Evolutionary conservation across 208 protist genomes (phyloP), one percentile per base, ranked within the genome.

Genomic region (Leishmania arabica): DNA sequence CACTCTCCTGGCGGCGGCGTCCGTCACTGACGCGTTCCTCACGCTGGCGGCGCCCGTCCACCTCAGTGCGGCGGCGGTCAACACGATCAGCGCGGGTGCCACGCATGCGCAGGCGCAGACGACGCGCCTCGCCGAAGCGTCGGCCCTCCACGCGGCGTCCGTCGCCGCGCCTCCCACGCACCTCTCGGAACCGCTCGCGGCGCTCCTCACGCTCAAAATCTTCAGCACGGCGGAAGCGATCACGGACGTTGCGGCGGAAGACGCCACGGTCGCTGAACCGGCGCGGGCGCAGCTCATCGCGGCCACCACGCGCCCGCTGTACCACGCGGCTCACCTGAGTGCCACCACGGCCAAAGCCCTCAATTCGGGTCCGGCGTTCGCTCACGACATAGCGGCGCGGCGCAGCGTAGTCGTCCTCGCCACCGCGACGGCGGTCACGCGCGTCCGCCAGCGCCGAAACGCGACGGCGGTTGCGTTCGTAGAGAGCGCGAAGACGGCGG

Each of bases 341-440:
- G 27, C 91, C 93, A 49, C 93, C 93, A 34, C 90, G 89, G 60
- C 95, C 95, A 71, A 97, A 97, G 86, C 95, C 95, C 84, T 95
- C 92, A 0, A 90, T 64, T 19, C 88, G 95, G 51, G 91, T 93
- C 47, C 84, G 86, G 78, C 87, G 87, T 81, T 92, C 95, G 49
- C 89, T 96, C 72, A 97, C 92, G 19, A 96, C 74, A 74, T 89
- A 97, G 72, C 89, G 91, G 60, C 95, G 93, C 11, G 95, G 95
- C 5, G 92, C 95, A 51, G 70, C 62, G 49, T 80, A 69, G 62
- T 92, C 88, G 58, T 92, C 90, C 40, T 88, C 85, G 17, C 78
- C 81, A 47, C 69, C 79, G 78, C 93, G 85, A 65, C 90, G 89
- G 58, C 89, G 85, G 77, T 95, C 92, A 58, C 93, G 91, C 51